phyloP scores from a whole-genome alignment of 139 green algal species.

The Yamagishiella unicocca region DNA sequence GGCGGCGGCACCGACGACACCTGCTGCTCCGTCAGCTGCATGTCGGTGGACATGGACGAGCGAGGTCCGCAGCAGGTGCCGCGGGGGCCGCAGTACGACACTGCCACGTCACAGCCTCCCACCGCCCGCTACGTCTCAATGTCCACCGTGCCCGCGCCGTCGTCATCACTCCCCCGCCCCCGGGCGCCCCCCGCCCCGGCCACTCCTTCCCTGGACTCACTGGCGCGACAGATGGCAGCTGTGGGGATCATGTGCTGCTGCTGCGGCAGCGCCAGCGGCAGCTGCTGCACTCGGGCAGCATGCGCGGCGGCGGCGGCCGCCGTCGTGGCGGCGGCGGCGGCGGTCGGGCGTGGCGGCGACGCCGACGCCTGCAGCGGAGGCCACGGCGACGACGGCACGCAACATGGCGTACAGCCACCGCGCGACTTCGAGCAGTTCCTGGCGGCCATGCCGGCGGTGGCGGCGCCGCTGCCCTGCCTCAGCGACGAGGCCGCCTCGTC shows the following conservation, averaged over 20 bases:
- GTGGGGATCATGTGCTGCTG: constrained; percentile 32
- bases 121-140: constrained; percentile 6
- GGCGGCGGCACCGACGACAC: too few species aligned
- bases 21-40: too few species aligned
- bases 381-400: not conserved
- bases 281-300: not conserved
- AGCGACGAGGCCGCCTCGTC: not conserved
- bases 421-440: not conserved
- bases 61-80: too few species aligned
- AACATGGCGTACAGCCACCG: too few species aligned
- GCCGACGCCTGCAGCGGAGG: not conserved
- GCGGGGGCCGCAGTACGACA: too few species aligned
- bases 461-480: not conserved
- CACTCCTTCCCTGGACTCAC: not conserved
- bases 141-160: not conserved
- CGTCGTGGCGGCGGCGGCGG: not conserved
- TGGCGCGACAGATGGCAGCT: constrained; percentile 15
- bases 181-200: not conserved
- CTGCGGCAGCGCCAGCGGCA: not conserved
- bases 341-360: not conserved
- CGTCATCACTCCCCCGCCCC: too few species aligned
- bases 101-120: not conserved
- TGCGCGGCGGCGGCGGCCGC: not conserved
- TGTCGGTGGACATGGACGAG: too few species aligned
- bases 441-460: not conserved